Base-by-base conservation (phyloP, 2,329 filamentous ascomycete species). In the Colletotrichum abscissum region DNA sequence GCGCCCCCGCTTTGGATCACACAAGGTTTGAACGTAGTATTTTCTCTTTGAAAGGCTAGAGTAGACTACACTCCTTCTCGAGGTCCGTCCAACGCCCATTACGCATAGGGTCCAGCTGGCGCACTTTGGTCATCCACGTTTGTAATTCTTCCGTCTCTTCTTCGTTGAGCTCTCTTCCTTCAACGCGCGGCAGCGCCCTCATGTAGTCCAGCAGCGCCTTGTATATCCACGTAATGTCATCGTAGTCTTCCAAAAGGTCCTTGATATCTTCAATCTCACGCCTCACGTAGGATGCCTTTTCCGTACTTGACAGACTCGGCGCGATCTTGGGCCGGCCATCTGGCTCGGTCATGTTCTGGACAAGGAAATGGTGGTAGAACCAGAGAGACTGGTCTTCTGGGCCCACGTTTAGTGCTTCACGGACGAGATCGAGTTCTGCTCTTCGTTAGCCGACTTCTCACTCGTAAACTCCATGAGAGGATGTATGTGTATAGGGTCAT, bases 331-430 rank as follows among this genome's bases (percentile, higher is more conserved):
- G 84, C 3, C 84, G 79, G 16, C 86, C 83, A 16, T 80, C 84
- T 62, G 83, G 84, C 78, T 86, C 87, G 65, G 88, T 85, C 77
- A 93, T 85, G 79, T 92, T 93, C 73, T 91, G 89, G 84, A 98
- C 91, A 70, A 98, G 86, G 79, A 93, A 97, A 77, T 97, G 93
- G 81, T 98, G 95, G 80, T 99, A 98, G 82, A 97, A 98, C 95
- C 97, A 99, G 6, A 98, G 87, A 22, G 95, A 98, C 80, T 98
- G 96, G 80, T 98, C 96, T 77, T 97, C 95, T 0, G 96, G 95
- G 71, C 97, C 95, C 49, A 94, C 94, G 73, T 95, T 97, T 62
- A 98, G 87, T 0, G 93, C 95, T 69, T 92, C 89, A 68, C 93
- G 91, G 30, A 98, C 92, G 56, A 94, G 85, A 30, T 89, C 87